Evolutionary conservation across 164 flowering plant genomes (phyloP).

Genomic region (Macadamia tetraphylla): DNA sequence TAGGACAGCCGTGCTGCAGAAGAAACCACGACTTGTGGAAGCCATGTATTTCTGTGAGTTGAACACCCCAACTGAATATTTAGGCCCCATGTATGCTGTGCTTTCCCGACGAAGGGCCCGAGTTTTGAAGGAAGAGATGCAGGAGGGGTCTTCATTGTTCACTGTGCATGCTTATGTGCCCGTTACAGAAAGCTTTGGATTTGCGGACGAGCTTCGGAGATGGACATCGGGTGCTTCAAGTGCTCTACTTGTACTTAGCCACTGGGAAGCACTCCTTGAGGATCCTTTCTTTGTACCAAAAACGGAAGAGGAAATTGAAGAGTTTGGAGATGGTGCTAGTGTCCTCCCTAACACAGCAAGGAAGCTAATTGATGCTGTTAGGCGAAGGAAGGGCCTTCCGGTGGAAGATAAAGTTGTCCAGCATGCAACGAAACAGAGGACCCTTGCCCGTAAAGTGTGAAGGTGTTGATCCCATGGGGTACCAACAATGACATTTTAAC

Average conservation of each 20-base stretch:
- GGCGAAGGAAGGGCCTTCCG: constrained; percentile 82
- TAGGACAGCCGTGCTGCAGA: constrained; percentile 68
- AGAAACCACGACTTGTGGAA: constrained; percentile 80
- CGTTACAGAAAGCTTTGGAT: constrained; percentile 84
- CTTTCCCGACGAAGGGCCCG: constrained; percentile 69
- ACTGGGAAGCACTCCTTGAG: constrained; percentile 75
- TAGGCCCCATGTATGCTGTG: constrained; percentile 82
- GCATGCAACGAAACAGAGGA: constrained; percentile 93
- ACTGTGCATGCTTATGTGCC: constrained; percentile 93
- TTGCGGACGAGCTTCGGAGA: constrained; percentile 67
- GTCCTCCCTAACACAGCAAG: constrained; percentile 81
- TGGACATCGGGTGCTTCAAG: constrained; percentile 55
- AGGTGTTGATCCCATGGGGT: background rate
- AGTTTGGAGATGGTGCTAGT: constrained; percentile 92
- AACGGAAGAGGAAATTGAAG: constrained; percentile 90
- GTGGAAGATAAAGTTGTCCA: constrained; percentile 95
- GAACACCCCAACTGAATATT: constrained; percentile 70
- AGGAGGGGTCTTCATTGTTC: constrained; percentile 81
- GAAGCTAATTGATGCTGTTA: constrained; percentile 83
- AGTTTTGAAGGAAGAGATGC: constrained; percentile 85
- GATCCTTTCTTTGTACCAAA: constrained; percentile 95
- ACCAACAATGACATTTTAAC: too few relatives aligned
- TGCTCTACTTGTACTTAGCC: constrained; percentile 70
- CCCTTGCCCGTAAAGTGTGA: constrained; percentile 84
- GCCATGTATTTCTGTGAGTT: constrained; percentile 83